These are phyloP conservation scores for Darksidea phi DNA, from an alignment of 495 filamentous ascomycete species.

Conservation along the genomic window DNA sequence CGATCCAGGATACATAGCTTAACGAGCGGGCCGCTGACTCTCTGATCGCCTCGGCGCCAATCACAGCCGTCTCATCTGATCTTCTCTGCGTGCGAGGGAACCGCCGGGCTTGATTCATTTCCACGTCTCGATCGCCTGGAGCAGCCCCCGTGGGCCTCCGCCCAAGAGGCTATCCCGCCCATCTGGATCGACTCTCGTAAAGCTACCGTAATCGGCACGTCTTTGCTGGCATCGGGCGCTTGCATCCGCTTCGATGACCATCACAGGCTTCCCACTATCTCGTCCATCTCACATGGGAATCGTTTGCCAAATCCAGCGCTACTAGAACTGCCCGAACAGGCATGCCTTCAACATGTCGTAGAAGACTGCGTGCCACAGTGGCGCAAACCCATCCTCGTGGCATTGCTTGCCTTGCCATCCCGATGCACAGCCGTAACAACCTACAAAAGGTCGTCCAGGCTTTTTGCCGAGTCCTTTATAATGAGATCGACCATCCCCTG, in stretches of 20 bases:
- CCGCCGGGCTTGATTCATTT: too few relatives aligned
- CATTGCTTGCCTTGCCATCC: conserved; percentile 3
- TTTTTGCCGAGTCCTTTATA: conserved; percentile 88
- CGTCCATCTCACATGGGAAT: neutral
- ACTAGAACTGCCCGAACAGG: conserved; percentile 18
- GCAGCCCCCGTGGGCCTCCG: too few relatives aligned
- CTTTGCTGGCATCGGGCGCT: too few relatives aligned
- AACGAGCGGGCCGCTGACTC: neutral
- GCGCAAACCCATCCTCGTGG: conserved; percentile 17
- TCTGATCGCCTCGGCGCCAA: conserved; percentile 1
- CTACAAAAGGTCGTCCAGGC: conserved; percentile 80
- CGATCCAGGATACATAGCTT: conserved; percentile 1
- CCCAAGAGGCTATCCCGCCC: too few relatives aligned
- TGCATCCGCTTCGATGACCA: conserved; percentile 1
- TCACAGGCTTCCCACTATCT: neutral
- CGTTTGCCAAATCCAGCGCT: conserved; percentile 4
- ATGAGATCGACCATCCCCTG: conserved; percentile 95
- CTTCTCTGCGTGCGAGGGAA: too few relatives aligned
- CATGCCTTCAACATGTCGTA: conserved; percentile 11
- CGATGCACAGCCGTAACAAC: neutral
- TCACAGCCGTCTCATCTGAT: conserved; percentile 7
- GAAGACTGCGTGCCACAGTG: conserved; percentile 36
- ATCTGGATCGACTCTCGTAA: too few relatives aligned
- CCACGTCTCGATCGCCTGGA: too few relatives aligned
- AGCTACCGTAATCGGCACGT: too few relatives aligned